Conservation (phyloP, 1,284 basidiomycete species). For the Takashimella tepidaria region DNA sequence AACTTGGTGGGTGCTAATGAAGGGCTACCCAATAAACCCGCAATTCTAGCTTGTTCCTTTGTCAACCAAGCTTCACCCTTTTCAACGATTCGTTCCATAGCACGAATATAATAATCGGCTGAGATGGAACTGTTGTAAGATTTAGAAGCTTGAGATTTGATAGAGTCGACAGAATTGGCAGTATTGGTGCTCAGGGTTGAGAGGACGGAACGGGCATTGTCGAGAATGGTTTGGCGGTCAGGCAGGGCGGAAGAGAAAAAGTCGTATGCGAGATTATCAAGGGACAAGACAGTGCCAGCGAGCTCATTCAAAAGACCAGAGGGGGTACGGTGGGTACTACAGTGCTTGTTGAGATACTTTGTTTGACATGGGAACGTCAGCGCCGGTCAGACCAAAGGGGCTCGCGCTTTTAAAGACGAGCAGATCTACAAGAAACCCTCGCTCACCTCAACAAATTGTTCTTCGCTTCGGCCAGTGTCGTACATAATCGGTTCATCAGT, state of each 20-base stretch:
- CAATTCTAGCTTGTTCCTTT: conserved; percentile 71
- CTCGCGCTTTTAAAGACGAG: too few relatives aligned
- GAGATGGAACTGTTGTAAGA: conserved; percentile 46
- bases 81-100: conserved; percentile 81
- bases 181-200: conserved; percentile 12
- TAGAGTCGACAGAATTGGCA: too few relatives aligned
- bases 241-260: conserved; percentile 59
- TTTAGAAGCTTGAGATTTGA: conserved; percentile 15
- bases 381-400: neutral
- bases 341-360: conserved; percentile 68
- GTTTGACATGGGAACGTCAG: too few relatives aligned
- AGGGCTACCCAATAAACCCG: conserved; percentile 41
- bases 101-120: conserved; percentile 78
- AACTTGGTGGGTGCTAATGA: conserved; percentile 68
- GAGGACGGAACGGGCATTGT: conserved; percentile 48
- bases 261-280: conserved; percentile 68
- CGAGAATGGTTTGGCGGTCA: conserved; percentile 56
- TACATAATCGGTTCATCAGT: conserved; percentile 58
- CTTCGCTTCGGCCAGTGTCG: conserved; percentile 44
- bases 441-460: conserved; percentile 48
- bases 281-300: conserved; percentile 73
- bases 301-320: conserved; percentile 74
- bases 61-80: conserved; percentile 70
- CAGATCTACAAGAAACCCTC: neutral
- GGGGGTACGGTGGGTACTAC: conserved; percentile 74